Evolutionary conservation across 179 eudicot species (phyloP), one percentile per base, ranked within the genome.

Genomic region (Beta lomatogona): DNA sequence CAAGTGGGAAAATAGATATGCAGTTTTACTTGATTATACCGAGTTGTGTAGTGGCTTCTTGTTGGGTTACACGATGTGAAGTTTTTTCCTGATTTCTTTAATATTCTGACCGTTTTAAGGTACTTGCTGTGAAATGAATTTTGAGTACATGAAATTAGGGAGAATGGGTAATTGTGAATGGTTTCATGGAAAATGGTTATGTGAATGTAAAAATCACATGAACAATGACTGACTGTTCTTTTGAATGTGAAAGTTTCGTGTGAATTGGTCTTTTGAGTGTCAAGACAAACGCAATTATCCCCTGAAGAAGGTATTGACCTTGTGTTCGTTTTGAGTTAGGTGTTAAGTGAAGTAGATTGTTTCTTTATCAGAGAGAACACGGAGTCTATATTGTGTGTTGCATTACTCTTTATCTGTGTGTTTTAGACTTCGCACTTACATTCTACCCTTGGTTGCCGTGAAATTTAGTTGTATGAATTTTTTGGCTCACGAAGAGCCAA

Each of bases 21-120:
- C 28, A 25, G 28, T 25, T 25, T 25, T 25, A 25, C 28, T 25
- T 57, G 59, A 64, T 58, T 25, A 48, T 68, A 66, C 50, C 41
- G 46, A 67, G 59, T 76, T 15, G 54, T 19, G 50, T 60, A 25
- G 31, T 54, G 68, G 28, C 48, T 60, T 81, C 60, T 55, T 71
- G 9, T 6, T 77, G 66, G 46, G n/a, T 70, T 15, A 9, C 60
- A 15, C 7, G 22, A 25, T 45, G n/a, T 46, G 28, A 8, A 21
- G 64, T 54, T 64, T 22, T 45, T 52, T 46, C 22, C 65, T 65
- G 67, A 25, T 82, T 48, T 50, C 4, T n/a, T 44, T 6, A 63
- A 31, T 18, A 22, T 50, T 28, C 31, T 76, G 70, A 59, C 57
- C 63, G 25, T 76, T 48, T 68, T 69, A 15, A 77, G 73, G 61